Conservation (phyloP, 1,139 yeast genomes). For the Yamadazyma oceani region DNA sequence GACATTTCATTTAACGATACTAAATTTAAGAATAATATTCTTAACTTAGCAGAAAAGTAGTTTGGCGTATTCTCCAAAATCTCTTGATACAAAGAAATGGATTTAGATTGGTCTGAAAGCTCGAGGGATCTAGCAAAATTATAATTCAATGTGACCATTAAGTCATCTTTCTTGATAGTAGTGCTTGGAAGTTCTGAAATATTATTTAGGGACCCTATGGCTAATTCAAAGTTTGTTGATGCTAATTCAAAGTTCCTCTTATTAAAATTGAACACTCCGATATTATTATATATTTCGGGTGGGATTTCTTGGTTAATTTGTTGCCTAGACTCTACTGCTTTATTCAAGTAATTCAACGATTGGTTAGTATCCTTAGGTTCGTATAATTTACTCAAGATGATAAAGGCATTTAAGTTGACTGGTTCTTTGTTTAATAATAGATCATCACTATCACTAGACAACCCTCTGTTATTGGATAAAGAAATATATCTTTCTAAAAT, state of each 20-base stretch:
- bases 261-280: constrained; percentile 81
- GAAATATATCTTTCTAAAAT: constrained; percentile 72
- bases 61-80: constrained; percentile 63
- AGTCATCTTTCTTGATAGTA: constrained; percentile 30
- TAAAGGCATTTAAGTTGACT: constrained; percentile 65
- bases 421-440: constrained; percentile 52
- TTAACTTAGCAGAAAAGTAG: constrained; percentile 74
- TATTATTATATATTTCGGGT: constrained; percentile 71
- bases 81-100: constrained; percentile 53
- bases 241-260: constrained; percentile 55
- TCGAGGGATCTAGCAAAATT: constrained; percentile 68
- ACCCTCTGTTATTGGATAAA: constrained; percentile 51
- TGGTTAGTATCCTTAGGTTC: constrained; percentile 62
- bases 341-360: constrained; percentile 55
- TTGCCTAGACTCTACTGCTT: constrained; percentile 55
- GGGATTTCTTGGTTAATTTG: constrained; percentile 52
- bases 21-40: constrained; percentile 59
- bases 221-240: constrained; percentile 45
- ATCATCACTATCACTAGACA: constrained; percentile 26
- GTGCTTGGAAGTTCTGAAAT: constrained; percentile 20
- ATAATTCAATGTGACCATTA: constrained; percentile 52
- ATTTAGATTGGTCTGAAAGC: constrained; percentile 41
- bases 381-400: constrained; percentile 64
- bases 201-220: constrained; percentile 30
- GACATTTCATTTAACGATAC: constrained; percentile 29